Evolutionary conservation across 768 basidiomycete genomes (phyloP), one percentile per base, ranked within the genome.

Genomic region (Hygrophorus russula): DNA sequence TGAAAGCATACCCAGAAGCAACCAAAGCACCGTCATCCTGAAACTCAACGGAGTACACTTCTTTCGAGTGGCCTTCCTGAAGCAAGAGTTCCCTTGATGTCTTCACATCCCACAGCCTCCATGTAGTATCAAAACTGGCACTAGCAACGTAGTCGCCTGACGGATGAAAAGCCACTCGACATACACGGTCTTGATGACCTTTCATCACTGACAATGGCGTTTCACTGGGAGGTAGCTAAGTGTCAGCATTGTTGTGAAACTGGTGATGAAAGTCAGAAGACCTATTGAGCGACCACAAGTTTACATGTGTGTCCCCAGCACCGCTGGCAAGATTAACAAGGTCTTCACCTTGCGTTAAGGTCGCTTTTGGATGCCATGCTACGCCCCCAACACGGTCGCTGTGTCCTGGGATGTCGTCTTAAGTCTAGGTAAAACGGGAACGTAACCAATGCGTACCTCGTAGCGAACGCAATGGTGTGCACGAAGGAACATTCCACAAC

Each of bases 31-130:
- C 96, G 59, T 98, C 96, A 52, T 82, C 76, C 58, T 99, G 96
- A 58, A 96, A 98, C 49, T 90, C 89, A n/a, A 99, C 73, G 1
- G 89, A 69, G 57, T 94, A 98, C 0, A 98, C 93, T 56, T 96
- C 93, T 57, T 92, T 93, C 3, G 91, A 91, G 57, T 99, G 96
- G 0, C 96, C 96, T 60, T 98, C 93, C 61, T 99, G 96, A 9
- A 93, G 61, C 20, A 94, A 64, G 9, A 99, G 59, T 54, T 96
- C 90, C 59, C 79, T 80, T 1, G 79, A 67, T 0, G 80, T 86
- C 41, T 72, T 70, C 11, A 91, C 82, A 60, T 99, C 94, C 96
- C 96, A 99, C 41, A 98, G 61, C 35, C 96, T 69, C 96, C 96
- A 99, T 19, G 94, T 88, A 12, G 89, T 94, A 60, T 99, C 96